These are phyloP conservation scores for Camellia lanceoleosa DNA, from an alignment of 148 eudicot species.

Conservation along the genomic window DNA sequence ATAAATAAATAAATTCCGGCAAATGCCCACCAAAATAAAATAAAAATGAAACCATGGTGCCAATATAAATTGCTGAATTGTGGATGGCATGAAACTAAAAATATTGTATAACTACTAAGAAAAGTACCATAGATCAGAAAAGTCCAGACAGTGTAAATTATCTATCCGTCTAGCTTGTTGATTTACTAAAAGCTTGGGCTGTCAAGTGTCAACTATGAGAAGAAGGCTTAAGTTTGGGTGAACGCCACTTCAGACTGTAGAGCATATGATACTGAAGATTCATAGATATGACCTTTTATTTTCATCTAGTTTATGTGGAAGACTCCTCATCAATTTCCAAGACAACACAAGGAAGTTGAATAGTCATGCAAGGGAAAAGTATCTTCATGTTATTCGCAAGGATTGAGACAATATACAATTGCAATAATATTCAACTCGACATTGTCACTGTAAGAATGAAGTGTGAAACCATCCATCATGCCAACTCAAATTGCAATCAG, in stretches of 20 bases:
- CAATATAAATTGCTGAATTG: not conserved
- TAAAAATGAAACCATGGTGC: not conserved
- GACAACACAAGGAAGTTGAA: not conserved
- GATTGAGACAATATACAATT: not conserved
- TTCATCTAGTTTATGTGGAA: not conserved
- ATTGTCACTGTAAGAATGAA: not conserved
- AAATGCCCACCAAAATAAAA: conserved; percentile 1
- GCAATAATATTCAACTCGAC: not conserved
- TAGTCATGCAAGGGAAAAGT: not conserved
- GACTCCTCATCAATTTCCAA: not conserved
- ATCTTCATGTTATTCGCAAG: not conserved
- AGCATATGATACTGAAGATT: not conserved
- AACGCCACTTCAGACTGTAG: not conserved
- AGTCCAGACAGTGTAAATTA: not conserved
- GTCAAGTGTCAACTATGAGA: not conserved
- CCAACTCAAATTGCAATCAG: not conserved
- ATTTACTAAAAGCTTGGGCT: not conserved
- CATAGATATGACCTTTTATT: not conserved
- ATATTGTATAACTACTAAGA: not conserved
- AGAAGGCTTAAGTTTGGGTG: not conserved
- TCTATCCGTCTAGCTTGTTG: not conserved
- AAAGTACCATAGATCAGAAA: not conserved
- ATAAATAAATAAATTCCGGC: not conserved
- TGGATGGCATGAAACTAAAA: not conserved
- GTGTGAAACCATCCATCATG: not conserved